These are phyloP conservation scores for Cystofilobasidium ferigula DNA, from an alignment of 768 basidiomycete genomes.

Conservation along the genomic window DNA sequence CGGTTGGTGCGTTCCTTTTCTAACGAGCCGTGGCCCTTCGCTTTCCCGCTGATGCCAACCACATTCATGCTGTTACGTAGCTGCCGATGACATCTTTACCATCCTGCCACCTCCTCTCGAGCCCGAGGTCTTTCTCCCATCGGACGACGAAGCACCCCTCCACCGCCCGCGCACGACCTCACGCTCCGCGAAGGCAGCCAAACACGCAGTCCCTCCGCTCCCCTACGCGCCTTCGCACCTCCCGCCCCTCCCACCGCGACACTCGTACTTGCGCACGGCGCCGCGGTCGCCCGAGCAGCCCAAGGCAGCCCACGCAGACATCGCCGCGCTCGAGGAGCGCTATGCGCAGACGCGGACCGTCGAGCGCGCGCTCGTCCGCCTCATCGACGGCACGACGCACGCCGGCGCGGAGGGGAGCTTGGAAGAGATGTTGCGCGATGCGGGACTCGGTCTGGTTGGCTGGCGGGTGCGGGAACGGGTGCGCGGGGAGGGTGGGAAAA, in stretches of 20 bases:
- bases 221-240: neutral
- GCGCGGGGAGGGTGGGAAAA: too few relatives aligned
- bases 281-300: neutral
- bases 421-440: neutral
- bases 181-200: neutral
- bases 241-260: neutral
- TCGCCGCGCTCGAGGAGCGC: neutral
- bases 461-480: neutral
- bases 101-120: neutral
- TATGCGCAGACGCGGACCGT: slow-evolving; percentile 1
- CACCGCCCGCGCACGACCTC: neutral
- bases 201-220: neutral
- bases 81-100: neutral
- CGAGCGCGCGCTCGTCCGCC: slow-evolving; percentile 1
- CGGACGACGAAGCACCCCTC: neutral
- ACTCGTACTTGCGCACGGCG: neutral
- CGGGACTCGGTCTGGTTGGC: neutral
- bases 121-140: neutral
- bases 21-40: neutral
- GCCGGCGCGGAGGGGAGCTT: neutral
- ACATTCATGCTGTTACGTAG: too few relatives aligned
- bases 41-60: too few relatives aligned
- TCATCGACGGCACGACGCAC: neutral
- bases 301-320: neutral
- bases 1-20: neutral